These are phyloP conservation scores for Saturnispora halmiae DNA, from an alignment of 805 yeast genomes.

Conservation along the genomic window DNA sequence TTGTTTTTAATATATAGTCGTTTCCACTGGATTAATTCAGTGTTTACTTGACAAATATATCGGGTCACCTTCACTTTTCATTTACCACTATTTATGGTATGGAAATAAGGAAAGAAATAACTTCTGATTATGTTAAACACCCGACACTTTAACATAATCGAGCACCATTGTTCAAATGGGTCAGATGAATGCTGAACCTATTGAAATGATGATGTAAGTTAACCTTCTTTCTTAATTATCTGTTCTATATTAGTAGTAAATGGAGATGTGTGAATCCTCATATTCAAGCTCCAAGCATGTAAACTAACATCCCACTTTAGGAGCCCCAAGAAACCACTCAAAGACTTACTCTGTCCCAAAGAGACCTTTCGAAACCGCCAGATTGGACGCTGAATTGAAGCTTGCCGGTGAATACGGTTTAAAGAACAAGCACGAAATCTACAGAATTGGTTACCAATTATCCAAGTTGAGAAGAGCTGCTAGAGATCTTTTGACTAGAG, in stretches of 20 bases:
- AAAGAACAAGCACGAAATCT: conserved; percentile 99
- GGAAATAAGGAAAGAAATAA: background rate
- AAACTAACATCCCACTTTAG: conserved; percentile 30
- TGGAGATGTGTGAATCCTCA: background rate
- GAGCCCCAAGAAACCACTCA: conserved; percentile 99
- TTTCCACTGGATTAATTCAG: background rate
- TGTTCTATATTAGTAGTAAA: background rate
- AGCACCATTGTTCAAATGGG: conserved; percentile 27
- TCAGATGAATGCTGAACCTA: background rate
- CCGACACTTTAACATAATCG: conserved; percentile 68
- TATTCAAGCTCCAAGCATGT: conserved; percentile 5
- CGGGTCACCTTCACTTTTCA: conserved; percentile 1
- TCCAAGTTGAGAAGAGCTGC: conserved; percentile 99
- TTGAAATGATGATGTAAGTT: background rate
- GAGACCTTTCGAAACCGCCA: conserved; percentile 98
- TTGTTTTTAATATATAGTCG: background rate
- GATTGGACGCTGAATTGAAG: conserved; percentile 98
- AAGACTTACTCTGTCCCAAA: conserved; percentile 99
- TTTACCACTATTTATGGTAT: background rate
- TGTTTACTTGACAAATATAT: conserved; percentile 2
- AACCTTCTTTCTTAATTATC: conserved; percentile 1
- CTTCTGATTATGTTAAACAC: conserved; percentile 42
- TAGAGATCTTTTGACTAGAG: conserved; percentile 99
- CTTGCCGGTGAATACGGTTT: conserved; percentile 99
- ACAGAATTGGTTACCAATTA: conserved; percentile 99